A percentile compares a stretch with the other conserved stretches of the same genome.
These are phyloP conservation scores for Protomyces inouyei DNA, from an alignment of 1,139 yeast genomes.

Conservation along the genomic window DNA sequence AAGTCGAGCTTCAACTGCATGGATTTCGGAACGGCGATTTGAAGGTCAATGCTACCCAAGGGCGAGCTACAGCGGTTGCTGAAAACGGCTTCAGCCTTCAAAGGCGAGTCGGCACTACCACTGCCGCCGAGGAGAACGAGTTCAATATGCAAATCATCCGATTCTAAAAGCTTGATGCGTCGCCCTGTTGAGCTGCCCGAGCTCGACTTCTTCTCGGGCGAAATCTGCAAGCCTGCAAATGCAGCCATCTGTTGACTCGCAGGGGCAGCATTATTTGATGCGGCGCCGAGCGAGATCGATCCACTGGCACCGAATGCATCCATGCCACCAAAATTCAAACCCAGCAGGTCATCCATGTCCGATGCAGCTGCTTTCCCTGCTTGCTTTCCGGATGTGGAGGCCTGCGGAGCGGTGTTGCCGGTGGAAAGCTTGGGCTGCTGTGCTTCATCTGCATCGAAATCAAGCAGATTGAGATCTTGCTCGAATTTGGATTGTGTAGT, in stretches of 20 bases:
- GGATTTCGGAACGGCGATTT: constrained; percentile 77
- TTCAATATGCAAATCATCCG: constrained; percentile 1
- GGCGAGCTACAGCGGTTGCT: constrained; percentile 45
- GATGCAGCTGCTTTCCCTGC: constrained; percentile 3
- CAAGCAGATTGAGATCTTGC: constrained; percentile 23
- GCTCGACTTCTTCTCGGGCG: background rate
- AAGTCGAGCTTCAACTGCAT: constrained; percentile 63
- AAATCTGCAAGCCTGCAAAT: constrained; percentile 11
- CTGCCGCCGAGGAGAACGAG: constrained; percentile 1
- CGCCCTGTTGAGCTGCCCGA: background rate
- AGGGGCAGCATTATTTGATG: background rate
- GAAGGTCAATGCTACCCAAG: constrained; percentile 55
- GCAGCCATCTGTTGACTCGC: constrained; percentile 8
- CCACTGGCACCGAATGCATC: constrained; percentile 19
- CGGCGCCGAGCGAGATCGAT: constrained; percentile 18
- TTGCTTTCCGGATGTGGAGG: constrained; percentile 1
- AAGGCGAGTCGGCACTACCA: constrained; percentile 12
- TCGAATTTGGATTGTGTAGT: constrained; percentile 19
- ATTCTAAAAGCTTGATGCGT: background rate
- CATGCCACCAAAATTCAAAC: constrained; percentile 20
- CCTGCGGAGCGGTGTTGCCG: constrained; percentile 1
- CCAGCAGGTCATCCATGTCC: constrained; percentile 25
- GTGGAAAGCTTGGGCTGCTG: background rate
- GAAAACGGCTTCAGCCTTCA: constrained; percentile 31
- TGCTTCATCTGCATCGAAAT: constrained; percentile 18